Evolutionary conservation across 2,329 filamentous ascomycete species (phyloP).

Genomic region (Ascochyta fabae): DNA sequence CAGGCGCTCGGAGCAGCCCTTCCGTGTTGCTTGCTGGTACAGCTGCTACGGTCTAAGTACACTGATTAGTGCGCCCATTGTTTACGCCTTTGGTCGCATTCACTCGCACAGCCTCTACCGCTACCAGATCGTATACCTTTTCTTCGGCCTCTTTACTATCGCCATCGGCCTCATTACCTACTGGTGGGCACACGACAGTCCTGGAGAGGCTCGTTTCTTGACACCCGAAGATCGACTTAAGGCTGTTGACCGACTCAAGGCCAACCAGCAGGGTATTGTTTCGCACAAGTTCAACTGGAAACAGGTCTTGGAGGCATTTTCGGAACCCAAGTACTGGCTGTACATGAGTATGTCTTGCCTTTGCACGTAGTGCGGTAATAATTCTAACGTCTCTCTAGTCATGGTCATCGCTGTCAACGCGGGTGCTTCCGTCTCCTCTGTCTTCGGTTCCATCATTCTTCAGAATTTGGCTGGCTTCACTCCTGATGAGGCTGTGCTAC

Average conservation of each 20-base stretch:
- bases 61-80: constrained; percentile 65
- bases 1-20: constrained; percentile 30
- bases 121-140: constrained; percentile 65
- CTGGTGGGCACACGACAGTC: constrained; percentile 60
- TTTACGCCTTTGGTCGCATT: constrained; percentile 65
- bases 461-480: constrained; percentile 66
- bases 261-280: constrained; percentile 76
- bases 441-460: constrained; percentile 64
- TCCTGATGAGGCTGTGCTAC: constrained; percentile 63
- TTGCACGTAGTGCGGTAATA: background rate
- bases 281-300: constrained; percentile 70
- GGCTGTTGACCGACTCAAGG: constrained; percentile 72
- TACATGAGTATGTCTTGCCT: constrained; percentile 24
- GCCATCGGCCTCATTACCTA: constrained; percentile 50
- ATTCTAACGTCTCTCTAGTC: constrained; percentile 1
- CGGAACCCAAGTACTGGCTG: constrained; percentile 63
- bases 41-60: constrained; percentile 67
- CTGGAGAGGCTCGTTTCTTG: constrained; percentile 65
- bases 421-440: constrained; percentile 61
- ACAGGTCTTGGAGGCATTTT: constrained; percentile 65
- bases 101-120: constrained; percentile 63
- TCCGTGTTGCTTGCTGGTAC: constrained; percentile 63
- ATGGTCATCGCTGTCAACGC: constrained; percentile 34
- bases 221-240: constrained; percentile 70
- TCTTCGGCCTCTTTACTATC: constrained; percentile 52